phyloP scores from a whole-genome alignment of 768 basidiomycete genomes.

The Aureoboletus auriporus region DNA sequence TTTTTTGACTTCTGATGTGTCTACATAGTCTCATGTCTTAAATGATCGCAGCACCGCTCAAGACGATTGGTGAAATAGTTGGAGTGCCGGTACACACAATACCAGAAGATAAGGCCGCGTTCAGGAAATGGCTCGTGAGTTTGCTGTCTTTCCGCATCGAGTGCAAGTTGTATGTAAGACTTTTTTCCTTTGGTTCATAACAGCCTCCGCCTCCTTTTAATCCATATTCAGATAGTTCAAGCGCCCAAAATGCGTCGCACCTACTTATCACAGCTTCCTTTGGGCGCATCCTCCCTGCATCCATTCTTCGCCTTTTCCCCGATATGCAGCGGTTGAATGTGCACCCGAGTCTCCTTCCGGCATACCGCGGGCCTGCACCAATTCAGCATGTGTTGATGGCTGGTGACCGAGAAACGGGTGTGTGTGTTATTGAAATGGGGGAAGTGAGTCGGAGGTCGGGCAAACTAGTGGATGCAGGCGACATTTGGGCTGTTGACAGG shows the following conservation, averaged over 20 bases:
- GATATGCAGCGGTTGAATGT: constrained; percentile 68
- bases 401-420: constrained; percentile 66
- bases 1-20: not conserved
- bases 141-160: not conserved
- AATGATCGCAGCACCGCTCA: constrained; percentile 60
- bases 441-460: constrained; percentile 52
- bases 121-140: constrained; percentile 62
- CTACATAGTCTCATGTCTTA: not conserved
- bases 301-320: constrained; percentile 60
- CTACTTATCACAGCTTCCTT: constrained; percentile 87
- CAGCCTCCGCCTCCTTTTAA: constrained; percentile 40
- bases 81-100: constrained; percentile 56
- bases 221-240: not conserved
- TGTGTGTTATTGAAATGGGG: constrained; percentile 76
- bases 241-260: constrained; percentile 36
- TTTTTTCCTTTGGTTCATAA: constrained; percentile 26
- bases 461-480: constrained; percentile 64
- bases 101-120: constrained; percentile 54
- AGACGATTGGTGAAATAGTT: constrained; percentile 49
- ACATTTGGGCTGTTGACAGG: constrained; percentile 52
- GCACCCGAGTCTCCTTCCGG: constrained; percentile 84
- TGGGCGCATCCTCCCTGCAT: constrained; percentile 72
- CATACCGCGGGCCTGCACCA: constrained; percentile 87
- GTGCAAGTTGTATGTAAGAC: not conserved
- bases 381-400: constrained; percentile 80